Percentiles rank a stretch among this genome's conserved stretches.
These are phyloP conservation scores for Cryptosporidium sp. DNA, from an alignment of 169 alveolate genomes.

Conservation along the genomic window DNA sequence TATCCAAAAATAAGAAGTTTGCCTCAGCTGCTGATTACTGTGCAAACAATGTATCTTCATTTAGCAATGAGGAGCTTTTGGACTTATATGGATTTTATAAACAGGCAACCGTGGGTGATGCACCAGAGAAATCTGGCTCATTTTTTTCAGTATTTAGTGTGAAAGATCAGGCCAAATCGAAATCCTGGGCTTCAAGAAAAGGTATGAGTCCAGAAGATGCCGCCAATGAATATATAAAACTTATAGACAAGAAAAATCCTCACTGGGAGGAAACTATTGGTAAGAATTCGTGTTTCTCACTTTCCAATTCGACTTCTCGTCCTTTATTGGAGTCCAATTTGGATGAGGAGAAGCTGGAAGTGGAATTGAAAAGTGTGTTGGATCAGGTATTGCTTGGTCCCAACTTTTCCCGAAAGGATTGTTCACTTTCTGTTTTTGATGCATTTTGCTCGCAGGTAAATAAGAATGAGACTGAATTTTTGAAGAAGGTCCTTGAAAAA, in stretches of 20 bases:
- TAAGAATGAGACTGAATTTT: constrained; percentile 30
- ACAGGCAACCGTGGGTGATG: constrained; percentile 88
- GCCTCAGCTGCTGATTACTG: constrained; percentile 65
- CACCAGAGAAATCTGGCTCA: constrained; percentile 75
- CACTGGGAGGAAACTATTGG: constrained; percentile 57
- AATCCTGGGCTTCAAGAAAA: constrained; percentile 85
- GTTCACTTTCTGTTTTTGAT: constrained; percentile 58
- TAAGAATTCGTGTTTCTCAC: constrained; percentile 25
- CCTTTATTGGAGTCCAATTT: constrained; percentile 7
- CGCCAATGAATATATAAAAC: constrained; percentile 81
- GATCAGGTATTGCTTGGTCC: constrained; percentile 41
- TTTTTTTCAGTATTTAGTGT: constrained; percentile 85
- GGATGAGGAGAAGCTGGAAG: constrained; percentile 41
- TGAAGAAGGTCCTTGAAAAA: constrained; percentile 12
- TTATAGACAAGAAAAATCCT: constrained; percentile 44
- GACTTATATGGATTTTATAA: constrained; percentile 84
- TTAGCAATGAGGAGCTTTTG: constrained; percentile 81
- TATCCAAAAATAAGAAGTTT: constrained; percentile 28
- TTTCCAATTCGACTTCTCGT: constrained; percentile 39
- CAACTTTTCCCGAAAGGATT: constrained; percentile 16
- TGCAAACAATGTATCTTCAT: constrained; percentile 48
- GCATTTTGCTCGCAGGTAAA: constrained; percentile 75
- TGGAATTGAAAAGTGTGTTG: constrained; percentile 8
- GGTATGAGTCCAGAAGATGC: constrained; percentile 85
- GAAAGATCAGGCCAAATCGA: constrained; percentile 87